Percentiles rank a stretch among this genome's conserved stretches.
Conservation (phyloP, 2,329 filamentous ascomycete genomes). For the Penicillium sp. region DNA sequence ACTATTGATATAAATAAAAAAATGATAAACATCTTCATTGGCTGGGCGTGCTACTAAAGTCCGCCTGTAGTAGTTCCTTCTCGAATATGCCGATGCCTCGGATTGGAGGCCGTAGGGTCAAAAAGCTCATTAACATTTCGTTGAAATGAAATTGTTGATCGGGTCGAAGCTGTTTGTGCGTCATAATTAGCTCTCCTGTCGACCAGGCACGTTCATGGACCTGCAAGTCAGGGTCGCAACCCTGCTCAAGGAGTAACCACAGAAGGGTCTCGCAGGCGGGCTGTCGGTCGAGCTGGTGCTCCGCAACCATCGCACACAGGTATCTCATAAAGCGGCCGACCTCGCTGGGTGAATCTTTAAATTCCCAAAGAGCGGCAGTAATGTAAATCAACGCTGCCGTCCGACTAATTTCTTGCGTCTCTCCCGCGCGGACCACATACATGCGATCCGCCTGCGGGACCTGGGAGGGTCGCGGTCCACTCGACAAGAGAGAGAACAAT, state of each 20-base stretch:
- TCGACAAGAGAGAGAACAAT: slow-evolving; percentile 46
- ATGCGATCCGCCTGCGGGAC: slow-evolving; percentile 40
- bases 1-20: background rate
- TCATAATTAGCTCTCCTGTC: slow-evolving; percentile 40
- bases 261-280: slow-evolving; percentile 45
- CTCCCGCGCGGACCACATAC: slow-evolving; percentile 40
- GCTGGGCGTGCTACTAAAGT: background rate
- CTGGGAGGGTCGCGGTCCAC: slow-evolving; percentile 44
- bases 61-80: slow-evolving; percentile 29
- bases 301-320: slow-evolving; percentile 27
- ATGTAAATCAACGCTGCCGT: slow-evolving; percentile 46
- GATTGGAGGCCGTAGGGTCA: slow-evolving; percentile 39
- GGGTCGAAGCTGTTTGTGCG: slow-evolving; percentile 39
- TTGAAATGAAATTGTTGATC: slow-evolving; percentile 46
- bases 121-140: slow-evolving; percentile 43
- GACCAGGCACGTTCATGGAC: slow-evolving; percentile 43
- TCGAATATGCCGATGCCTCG: slow-evolving; percentile 40
- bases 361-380: slow-evolving; percentile 42
- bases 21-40: background rate
- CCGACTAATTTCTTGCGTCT: slow-evolving; percentile 41
- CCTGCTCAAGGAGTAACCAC: slow-evolving; percentile 46
- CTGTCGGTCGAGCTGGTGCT: slow-evolving; percentile 39
- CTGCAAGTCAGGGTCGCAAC: slow-evolving; percentile 39
- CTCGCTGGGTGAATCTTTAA: slow-evolving; percentile 34
- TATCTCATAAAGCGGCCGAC: slow-evolving; percentile 39